Conservation (phyloP, 2,329 filamentous ascomycete species). For the Aspergillus floridensis region DNA sequence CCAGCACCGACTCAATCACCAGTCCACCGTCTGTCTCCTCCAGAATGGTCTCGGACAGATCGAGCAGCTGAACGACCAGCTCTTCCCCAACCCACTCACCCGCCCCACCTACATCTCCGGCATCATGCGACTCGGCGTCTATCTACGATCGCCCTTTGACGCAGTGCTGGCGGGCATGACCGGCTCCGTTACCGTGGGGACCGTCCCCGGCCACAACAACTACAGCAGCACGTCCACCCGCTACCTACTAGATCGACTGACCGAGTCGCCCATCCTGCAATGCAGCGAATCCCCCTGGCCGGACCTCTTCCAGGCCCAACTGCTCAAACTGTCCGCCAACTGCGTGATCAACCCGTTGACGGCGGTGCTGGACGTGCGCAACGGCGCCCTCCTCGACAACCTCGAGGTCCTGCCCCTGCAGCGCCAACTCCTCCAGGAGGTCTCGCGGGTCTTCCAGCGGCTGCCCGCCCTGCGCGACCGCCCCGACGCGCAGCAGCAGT, state of each 20-base stretch:
- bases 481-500: not conserved
- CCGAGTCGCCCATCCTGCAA: not conserved
- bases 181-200: constrained; percentile 1
- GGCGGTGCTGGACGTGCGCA: constrained; percentile 3
- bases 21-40: constrained; percentile 5
- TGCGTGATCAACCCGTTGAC: constrained; percentile 7
- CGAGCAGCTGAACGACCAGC: not conserved
- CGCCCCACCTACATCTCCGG: constrained; percentile 3
- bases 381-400: not conserved
- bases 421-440: constrained; percentile 2
- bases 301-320: constrained; percentile 1
- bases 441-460: not conserved
- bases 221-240: not conserved
- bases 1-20: constrained; percentile 4
- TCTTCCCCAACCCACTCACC: constrained; percentile 1
- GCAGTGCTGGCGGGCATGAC: not conserved
- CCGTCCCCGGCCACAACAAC: not conserved
- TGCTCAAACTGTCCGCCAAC: constrained; percentile 5
- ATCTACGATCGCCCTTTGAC: not conserved
- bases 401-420: not conserved
- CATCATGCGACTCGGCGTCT: constrained; percentile 6
- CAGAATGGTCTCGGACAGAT: constrained; percentile 6
- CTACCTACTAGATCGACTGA: not conserved
- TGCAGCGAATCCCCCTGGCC: not conserved
- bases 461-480: not conserved